Evolutionary conservation across 805 yeast species (phyloP), one percentile per base, ranked within the genome.

Genomic region (Lachancea waltii): DNA sequence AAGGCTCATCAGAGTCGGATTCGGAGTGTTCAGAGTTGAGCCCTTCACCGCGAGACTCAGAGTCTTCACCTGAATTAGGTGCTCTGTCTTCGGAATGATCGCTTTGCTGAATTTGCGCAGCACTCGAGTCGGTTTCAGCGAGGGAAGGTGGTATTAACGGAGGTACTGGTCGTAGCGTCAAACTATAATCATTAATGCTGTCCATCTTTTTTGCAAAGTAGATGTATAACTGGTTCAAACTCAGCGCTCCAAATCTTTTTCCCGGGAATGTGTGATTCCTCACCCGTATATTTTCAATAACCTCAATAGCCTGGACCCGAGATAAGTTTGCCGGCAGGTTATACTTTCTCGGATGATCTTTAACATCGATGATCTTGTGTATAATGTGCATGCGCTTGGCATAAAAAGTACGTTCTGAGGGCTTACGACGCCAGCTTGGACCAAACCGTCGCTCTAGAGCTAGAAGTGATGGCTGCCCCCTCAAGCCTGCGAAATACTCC

Each of bases 401-500:
- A 40, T 53, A 56, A 15, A 54, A 38, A 1, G 57, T 48, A 18
- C 61, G 42, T 22, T 56, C 59, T n/a, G 49, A 49, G 3, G 51
- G 41, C 19, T 43, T 46, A 24, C 50, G 47, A 36, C 61, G 47
- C 61, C 61, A 56, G 8, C 51, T 43, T 3, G 59, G 41, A 13
- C 61, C 61, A 36, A 48, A 56, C 26, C 52, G 45, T 25, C 56
- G 45, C 33, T 56, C 61, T 11, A 56, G 36, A 5, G 46, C 44
- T 41, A 50, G 18, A 5, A 56, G 43, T 2, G 61, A 56, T 2
- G 61, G 61, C 30, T 46, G 45, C 3, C 53, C 54, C 3, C 51
- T 48, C 9, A 56, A 38, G 0, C 61, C 61, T 21, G 53, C 56
- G 35, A 45, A 56, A 34, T 56, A 56, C 35, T 56, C 61, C 14